A percentile compares a stretch with the other conserved stretches of the same genome.
Evolutionary conservation across 805 yeast genomes (phyloP).

Genomic region (Crinitomyces ghanaensis): DNA sequence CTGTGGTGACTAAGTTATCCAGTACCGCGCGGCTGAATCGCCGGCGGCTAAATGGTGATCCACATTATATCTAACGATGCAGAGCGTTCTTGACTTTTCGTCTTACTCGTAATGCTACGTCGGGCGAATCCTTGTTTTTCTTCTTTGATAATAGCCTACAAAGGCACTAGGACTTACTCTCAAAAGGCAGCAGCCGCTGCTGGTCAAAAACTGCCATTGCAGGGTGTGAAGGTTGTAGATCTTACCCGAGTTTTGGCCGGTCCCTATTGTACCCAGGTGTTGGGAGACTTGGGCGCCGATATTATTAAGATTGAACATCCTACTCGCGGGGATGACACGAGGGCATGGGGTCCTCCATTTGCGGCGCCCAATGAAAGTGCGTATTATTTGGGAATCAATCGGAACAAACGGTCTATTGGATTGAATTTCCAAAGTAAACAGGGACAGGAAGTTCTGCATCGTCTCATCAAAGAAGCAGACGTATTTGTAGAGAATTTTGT

Average conservation of each 20-base stretch:
- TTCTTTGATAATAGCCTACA: background rate
- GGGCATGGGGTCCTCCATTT: slow-evolving; percentile 36
- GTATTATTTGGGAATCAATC: slow-evolving; percentile 28
- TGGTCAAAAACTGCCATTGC: slow-evolving; percentile 20
- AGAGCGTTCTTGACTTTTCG: too few species aligned
- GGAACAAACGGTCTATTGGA: slow-evolving; percentile 30
- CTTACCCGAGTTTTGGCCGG: slow-evolving; percentile 34
- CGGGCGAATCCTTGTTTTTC: too few species aligned
- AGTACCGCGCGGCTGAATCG: too few species aligned
- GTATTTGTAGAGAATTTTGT: slow-evolving; percentile 31
- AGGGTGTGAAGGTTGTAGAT: slow-evolving; percentile 28
- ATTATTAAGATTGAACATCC: slow-evolving; percentile 33
- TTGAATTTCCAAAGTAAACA: slow-evolving; percentile 25
- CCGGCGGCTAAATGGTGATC: too few species aligned
- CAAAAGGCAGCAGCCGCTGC: slow-evolving; percentile 1
- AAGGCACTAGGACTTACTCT: background rate
- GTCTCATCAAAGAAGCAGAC: slow-evolving; percentile 24
- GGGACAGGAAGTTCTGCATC: slow-evolving; percentile 26
- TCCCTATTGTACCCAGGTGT: slow-evolving; percentile 30
- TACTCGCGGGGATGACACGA: slow-evolving; percentile 32
- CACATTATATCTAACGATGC: too few species aligned
- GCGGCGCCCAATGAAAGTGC: slow-evolving; percentile 27
- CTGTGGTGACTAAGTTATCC: too few species aligned
- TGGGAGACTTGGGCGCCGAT: slow-evolving; percentile 35
- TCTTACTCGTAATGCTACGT: too few species aligned